Evolutionary conservation across 345 rosid species (phyloP).

Genomic region (Triadica sebifera): DNA sequence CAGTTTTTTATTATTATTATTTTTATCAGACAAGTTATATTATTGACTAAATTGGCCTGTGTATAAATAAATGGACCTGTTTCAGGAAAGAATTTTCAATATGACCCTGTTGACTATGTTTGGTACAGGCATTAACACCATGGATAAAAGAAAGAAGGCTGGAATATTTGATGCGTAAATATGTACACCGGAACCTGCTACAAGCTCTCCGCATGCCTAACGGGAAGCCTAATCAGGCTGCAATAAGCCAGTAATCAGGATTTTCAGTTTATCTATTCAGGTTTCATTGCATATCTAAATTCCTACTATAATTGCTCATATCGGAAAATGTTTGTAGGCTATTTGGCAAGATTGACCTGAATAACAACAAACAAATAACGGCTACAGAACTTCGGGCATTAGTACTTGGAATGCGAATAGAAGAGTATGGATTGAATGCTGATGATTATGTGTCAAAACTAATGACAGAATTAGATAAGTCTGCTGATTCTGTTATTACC

Average conservation of each 20-base stretch:
- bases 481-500: slow-evolving; percentile 28
- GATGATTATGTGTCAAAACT: slow-evolving; percentile 25
- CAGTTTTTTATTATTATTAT: too few species aligned
- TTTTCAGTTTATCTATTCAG: neutral
- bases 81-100: too few species aligned
- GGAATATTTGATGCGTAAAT: slow-evolving; percentile 29
- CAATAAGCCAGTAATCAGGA: slow-evolving; percentile 28
- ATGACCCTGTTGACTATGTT: neutral
- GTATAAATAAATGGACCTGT: too few species aligned
- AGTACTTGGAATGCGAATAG: slow-evolving; percentile 39
- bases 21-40: too few species aligned
- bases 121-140: slow-evolving; percentile 44
- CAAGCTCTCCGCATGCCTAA: slow-evolving; percentile 22
- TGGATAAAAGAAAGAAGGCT: slow-evolving; percentile 47
- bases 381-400: slow-evolving; percentile 38
- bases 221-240: slow-evolving; percentile 31
- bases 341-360: slow-evolving; percentile 37
- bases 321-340: slow-evolving; percentile 27
- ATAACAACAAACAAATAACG: slow-evolving; percentile 24
- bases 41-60: too few species aligned
- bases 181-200: slow-evolving; percentile 18
- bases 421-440: slow-evolving; percentile 26
- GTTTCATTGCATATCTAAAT: neutral
- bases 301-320: neutral
- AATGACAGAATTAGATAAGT: slow-evolving; percentile 36